These are phyloP conservation scores for Waltergamsia citrina DNA, from an alignment of 2,329 filamentous ascomycete genomes.

Conservation along the genomic window DNA sequence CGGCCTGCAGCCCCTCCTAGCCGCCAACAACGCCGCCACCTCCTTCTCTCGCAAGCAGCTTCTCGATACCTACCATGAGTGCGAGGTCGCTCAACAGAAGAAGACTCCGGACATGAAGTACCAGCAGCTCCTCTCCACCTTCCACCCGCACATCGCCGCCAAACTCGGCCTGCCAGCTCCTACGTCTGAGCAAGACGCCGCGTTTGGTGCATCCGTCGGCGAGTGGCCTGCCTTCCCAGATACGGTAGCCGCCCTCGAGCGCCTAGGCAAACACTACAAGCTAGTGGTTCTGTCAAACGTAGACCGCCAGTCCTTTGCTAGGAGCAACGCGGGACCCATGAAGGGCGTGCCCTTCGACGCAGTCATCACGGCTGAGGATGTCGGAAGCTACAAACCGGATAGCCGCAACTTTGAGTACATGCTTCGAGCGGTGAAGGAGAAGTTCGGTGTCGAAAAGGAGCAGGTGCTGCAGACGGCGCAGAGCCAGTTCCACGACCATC, in stretches of 20 bases:
- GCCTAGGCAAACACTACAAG: constrained; percentile 41
- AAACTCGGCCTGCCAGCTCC: constrained; percentile 27
- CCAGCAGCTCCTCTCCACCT: constrained; percentile 42
- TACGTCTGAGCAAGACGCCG: constrained; percentile 26
- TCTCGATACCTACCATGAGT: constrained; percentile 29
- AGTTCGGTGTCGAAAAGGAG: constrained; percentile 45
- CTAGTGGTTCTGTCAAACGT: constrained; percentile 51
- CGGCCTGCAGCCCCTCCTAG: constrained; percentile 41
- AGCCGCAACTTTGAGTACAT: constrained; percentile 57
- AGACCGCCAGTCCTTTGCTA: constrained; percentile 39
- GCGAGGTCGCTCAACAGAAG: constrained; percentile 40
- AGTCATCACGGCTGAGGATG: constrained; percentile 59
- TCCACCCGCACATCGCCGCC: constrained; percentile 35
- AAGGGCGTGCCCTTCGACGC: constrained; percentile 44
- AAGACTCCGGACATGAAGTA: constrained; percentile 50
- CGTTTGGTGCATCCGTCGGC: constrained; percentile 43
- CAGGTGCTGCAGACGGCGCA: constrained; percentile 59
- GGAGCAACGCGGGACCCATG: constrained; percentile 33
- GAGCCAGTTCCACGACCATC: constrained; percentile 62
- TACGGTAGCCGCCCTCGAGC: constrained; percentile 41
- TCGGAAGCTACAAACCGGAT: constrained; percentile 64
- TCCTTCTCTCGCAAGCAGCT: constrained; percentile 24
- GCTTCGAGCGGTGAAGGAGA: constrained; percentile 38
- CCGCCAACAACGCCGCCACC: constrained; percentile 11
- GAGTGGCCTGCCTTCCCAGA: constrained; percentile 51